A percentile compares a stretch with the other conserved stretches of the same genome.
These are phyloP conservation scores for Thyridium curvatum DNA, from an alignment of 2,329 filamentous ascomycete species.

Conservation along the genomic window DNA sequence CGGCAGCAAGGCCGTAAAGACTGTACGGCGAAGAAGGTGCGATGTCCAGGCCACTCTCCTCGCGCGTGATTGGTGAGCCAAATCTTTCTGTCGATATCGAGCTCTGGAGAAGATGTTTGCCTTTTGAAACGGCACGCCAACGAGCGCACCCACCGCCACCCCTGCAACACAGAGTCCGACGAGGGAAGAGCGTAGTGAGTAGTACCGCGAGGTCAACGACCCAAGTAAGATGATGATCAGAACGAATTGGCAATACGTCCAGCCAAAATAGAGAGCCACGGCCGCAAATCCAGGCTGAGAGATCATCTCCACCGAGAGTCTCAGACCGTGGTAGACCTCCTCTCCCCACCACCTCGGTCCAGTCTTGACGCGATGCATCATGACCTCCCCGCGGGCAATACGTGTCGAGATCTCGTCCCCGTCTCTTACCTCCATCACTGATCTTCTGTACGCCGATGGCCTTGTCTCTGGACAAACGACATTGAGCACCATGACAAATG, in stretches of 20 bases:
- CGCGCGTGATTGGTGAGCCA: conserved; percentile 62
- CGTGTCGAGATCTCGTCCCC: conserved; percentile 47
- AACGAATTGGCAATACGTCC: conserved; percentile 74
- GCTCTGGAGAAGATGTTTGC: conserved; percentile 63
- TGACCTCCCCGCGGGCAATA: conserved; percentile 67
- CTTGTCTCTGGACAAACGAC: conserved; percentile 67
- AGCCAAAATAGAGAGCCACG: conserved; percentile 65
- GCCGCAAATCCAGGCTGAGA: conserved; percentile 68
- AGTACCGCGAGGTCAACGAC: conserved; percentile 63
- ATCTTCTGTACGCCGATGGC: conserved; percentile 61
- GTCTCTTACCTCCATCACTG: conserved; percentile 57
- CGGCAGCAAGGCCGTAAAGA: conserved; percentile 63
- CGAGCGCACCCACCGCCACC: conserved; percentile 60
- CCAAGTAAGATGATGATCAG: conserved; percentile 67
- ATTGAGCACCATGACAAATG: conserved; percentile 60
- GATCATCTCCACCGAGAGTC: conserved; percentile 64
- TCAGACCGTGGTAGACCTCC: conserved; percentile 65
- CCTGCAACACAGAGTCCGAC: conserved; percentile 63
- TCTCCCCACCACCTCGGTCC: conserved; percentile 73
- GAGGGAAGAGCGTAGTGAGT: conserved; percentile 54
- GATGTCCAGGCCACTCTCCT: conserved; percentile 63
- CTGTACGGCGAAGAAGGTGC: conserved; percentile 60
- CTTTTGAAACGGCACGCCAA: conserved; percentile 69
- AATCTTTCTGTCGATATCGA: conserved; percentile 50
- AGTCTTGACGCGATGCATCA: conserved; percentile 66